A percentile compares a stretch with the other conserved stretches of the same genome.
These are phyloP conservation scores for Brassica balearica DNA, from an alignment of 441 rosid species.

Conservation along the genomic window DNA sequence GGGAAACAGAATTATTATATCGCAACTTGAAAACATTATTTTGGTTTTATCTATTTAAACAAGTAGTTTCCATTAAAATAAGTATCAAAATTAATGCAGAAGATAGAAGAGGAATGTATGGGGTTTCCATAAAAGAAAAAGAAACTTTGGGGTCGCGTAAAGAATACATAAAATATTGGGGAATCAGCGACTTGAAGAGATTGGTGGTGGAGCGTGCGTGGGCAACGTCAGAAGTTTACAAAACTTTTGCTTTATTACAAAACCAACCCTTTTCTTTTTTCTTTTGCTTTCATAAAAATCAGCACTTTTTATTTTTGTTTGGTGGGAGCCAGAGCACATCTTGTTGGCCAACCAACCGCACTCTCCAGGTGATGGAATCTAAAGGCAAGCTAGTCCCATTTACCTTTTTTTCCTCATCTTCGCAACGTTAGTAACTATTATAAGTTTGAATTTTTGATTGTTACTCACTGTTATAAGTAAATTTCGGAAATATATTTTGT, in stretches of 20 bases:
- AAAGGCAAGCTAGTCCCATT: constrained; percentile 2
- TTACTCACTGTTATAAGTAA: background rate
- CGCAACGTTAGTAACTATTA: background rate
- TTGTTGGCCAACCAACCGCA: constrained; percentile 42
- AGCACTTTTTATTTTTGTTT: background rate
- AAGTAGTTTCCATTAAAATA: background rate
- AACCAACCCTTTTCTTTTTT: constrained; percentile 27
- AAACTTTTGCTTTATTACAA: constrained; percentile 38
- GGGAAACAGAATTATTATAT: background rate
- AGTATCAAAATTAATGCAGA: constrained; percentile 18
- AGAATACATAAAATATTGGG: constrained; percentile 28
- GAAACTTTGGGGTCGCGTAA: constrained; percentile 12
- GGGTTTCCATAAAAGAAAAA: constrained; percentile 40
- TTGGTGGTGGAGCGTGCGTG: constrained; percentile 36
- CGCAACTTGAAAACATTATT: constrained; percentile 25
- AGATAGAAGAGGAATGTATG: constrained; percentile 21
- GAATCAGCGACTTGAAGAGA: constrained; percentile 29
- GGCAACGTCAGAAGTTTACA: constrained; percentile 23
- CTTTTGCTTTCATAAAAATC: constrained; percentile 5
- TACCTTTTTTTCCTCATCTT: background rate
- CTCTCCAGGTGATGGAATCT: constrained; percentile 40
- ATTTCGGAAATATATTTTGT: background rate
- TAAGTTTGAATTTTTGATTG: background rate
- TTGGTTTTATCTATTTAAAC: background rate
- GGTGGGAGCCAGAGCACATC: constrained; percentile 43